These are phyloP conservation scores for Fusarium denticulatum DNA, from an alignment of 2,329 filamentous ascomycete species.

Conservation along the genomic window DNA sequence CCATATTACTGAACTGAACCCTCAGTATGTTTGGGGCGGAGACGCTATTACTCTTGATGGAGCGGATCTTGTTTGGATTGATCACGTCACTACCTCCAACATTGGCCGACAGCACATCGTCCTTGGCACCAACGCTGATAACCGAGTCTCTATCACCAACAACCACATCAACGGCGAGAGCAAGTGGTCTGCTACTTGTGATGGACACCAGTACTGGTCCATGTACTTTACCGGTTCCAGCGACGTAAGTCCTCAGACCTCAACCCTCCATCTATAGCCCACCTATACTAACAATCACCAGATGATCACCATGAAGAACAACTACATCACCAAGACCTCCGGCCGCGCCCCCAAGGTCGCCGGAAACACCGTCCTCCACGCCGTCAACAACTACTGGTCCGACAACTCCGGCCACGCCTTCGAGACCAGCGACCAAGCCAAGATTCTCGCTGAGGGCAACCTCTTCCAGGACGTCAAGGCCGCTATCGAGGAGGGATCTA, in stretches of 20 bases:
- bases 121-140: constrained; percentile 61
- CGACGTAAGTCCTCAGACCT: constrained; percentile 48
- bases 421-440: constrained; percentile 55
- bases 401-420: constrained; percentile 66
- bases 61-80: constrained; percentile 59
- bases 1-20: constrained; percentile 64
- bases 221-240: constrained; percentile 65
- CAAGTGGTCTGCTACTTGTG: constrained; percentile 66
- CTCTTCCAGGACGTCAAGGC: constrained; percentile 64
- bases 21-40: constrained; percentile 68
- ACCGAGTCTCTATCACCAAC: constrained; percentile 70
- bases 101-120: constrained; percentile 71
- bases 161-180: constrained; percentile 62
- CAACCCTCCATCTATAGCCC: fast-evolving
- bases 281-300: background rate
- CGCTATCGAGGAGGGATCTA: constrained; percentile 48
- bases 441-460: constrained; percentile 65
- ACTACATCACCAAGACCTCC: constrained; percentile 68
- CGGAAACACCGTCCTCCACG: constrained; percentile 65
- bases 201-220: constrained; percentile 69
- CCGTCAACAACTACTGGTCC: constrained; percentile 71
- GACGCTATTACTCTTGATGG: constrained; percentile 65
- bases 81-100: constrained; percentile 65
- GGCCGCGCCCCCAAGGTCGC: constrained; percentile 67
- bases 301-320: constrained; percentile 65